Evolutionary conservation across 768 basidiomycete genomes (phyloP), one percentile per base, ranked within the genome.

Genomic region (Termitomyces titanicus): DNA sequence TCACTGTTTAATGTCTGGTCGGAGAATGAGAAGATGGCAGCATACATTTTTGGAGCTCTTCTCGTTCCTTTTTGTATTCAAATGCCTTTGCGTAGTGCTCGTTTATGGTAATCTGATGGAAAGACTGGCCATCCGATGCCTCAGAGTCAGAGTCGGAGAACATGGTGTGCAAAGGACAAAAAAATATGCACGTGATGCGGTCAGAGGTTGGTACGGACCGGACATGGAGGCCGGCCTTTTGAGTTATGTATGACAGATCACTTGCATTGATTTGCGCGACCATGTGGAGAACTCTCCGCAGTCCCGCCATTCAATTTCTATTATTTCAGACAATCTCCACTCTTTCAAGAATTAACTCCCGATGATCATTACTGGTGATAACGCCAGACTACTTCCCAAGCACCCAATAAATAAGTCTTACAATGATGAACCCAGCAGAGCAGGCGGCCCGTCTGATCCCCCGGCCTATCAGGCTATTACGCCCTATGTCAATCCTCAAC

Each of bases 21-120:
- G n/a, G n/a, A n/a, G n/a, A 11, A 55, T n/a, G 18, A 38, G 29
- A 45, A 40, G 37, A 20, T 15, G 13, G 53, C 7, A 3, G 78
- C 87, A 57, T 59, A 92, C 92, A 71, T 68, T 86, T 88, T 43
- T 80, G 77, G 15, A 94, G 81, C 68, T 94, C 92, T 66, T 94
- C 92, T 24, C 89, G 79, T 63, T 93, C 90, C 67, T 94, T 94
- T 63, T 82, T 83, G 67, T 85, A 80, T 57, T 89, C 82, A 61
- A 88, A 94, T 0, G 92, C 92, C 58, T 90, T 92, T 9, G 90
- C 92, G 59, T 78, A 91, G 50, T 84, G 82, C 55, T 87, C 80
- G 65, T 92, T 89, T 59, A 91, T 81, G 1, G 84, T 87, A 54
- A 91, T 63, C 38, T 76, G 74, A 47, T 82, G 72, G 24, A 73